phyloP scores from a whole-genome alignment of 2,329 filamentous ascomycete species.

The Alternaria novae-zelandiae region DNA sequence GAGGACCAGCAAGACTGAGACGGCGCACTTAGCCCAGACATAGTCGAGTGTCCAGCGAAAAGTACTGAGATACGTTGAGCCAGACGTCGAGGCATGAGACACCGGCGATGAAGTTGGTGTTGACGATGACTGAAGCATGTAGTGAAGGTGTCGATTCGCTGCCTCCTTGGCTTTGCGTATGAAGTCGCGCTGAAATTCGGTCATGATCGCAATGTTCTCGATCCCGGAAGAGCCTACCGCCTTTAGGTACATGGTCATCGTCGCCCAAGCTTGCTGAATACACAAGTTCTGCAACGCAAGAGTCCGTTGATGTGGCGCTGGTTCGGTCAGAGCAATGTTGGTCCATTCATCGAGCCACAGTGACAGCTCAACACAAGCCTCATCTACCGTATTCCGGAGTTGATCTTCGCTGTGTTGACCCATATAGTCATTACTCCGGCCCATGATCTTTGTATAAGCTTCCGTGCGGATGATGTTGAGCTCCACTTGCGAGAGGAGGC shows the following conservation, averaged over 20 bases:
- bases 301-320: slow-evolving; percentile 15
- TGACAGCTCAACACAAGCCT: slow-evolving; percentile 35
- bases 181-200: slow-evolving; percentile 54
- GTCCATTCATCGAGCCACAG: slow-evolving; percentile 54
- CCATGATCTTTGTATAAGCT: slow-evolving; percentile 33
- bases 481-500: slow-evolving; percentile 61
- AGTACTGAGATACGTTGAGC: slow-evolving; percentile 55
- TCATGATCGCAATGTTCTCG: slow-evolving; percentile 61
- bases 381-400: slow-evolving; percentile 26
- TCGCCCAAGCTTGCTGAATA: slow-evolving; percentile 62
- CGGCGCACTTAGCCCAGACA: slow-evolving; percentile 65
- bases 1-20: slow-evolving; percentile 62
- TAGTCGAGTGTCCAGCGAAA: slow-evolving; percentile 64
- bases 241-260: slow-evolving; percentile 60
- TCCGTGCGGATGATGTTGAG: slow-evolving; percentile 51
- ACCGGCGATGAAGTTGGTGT: slow-evolving; percentile 25
- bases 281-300: slow-evolving; percentile 54
- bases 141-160: slow-evolving; percentile 58
- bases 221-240: slow-evolving; percentile 58
- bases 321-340: slow-evolving; percentile 28
- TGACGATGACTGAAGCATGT: slow-evolving; percentile 49
- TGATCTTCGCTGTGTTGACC: slow-evolving; percentile 23
- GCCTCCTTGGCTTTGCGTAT: slow-evolving; percentile 59
- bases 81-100: slow-evolving; percentile 6
- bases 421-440: slow-evolving; percentile 7